A percentile compares a stretch with the other conserved stretches of the same genome.
Evolutionary conservation across 768 basidiomycete species (phyloP).

Genomic region (Pholiota microspora): DNA sequence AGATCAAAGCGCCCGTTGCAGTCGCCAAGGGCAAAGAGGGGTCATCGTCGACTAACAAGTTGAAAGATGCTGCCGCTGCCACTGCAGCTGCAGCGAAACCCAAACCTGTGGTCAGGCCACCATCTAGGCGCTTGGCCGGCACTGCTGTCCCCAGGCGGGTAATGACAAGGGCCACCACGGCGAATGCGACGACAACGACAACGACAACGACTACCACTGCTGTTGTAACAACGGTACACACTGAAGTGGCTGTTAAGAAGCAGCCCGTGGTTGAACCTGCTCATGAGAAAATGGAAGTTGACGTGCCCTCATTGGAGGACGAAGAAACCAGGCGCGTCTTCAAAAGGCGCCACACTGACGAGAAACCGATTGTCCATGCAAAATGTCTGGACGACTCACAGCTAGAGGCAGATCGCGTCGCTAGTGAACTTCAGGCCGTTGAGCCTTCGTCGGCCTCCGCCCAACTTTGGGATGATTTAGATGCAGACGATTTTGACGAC

Average conservation of each 20-base stretch:
- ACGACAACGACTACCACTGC: constrained; percentile 12
- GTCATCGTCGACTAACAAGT: constrained; percentile 13
- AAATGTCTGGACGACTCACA: constrained; percentile 36
- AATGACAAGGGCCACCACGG: constrained; percentile 13
- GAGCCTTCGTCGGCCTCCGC: constrained; percentile 34
- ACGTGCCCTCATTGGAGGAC: constrained; percentile 29
- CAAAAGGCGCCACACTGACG: constrained; percentile 65
- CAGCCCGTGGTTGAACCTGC: constrained; percentile 13
- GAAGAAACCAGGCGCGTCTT: constrained; percentile 49
- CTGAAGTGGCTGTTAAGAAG: too few species aligned
- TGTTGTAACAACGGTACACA: too few species aligned
- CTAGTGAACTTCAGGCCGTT: constrained; percentile 40
- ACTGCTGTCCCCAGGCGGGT: constrained; percentile 10
- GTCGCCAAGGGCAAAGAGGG: constrained; percentile 42
- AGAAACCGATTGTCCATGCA: constrained; percentile 25
- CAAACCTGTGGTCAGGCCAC: constrained; percentile 17
- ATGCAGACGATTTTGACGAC: constrained; percentile 88
- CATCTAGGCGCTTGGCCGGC: constrained; percentile 12
- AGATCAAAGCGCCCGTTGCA: constrained; percentile 12
- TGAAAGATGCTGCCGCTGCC: background rate
- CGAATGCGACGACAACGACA: constrained; percentile 17
- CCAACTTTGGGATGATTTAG: constrained; percentile 79
- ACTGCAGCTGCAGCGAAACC: constrained; percentile 11
- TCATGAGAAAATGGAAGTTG: constrained; percentile 21
- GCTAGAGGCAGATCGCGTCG: constrained; percentile 35